Percentiles rank a stretch among this genome's conserved stretches.
Evolutionary conservation across 2,329 filamentous ascomycete genomes (phyloP).

Genomic region (Botrytis fabae): DNA sequence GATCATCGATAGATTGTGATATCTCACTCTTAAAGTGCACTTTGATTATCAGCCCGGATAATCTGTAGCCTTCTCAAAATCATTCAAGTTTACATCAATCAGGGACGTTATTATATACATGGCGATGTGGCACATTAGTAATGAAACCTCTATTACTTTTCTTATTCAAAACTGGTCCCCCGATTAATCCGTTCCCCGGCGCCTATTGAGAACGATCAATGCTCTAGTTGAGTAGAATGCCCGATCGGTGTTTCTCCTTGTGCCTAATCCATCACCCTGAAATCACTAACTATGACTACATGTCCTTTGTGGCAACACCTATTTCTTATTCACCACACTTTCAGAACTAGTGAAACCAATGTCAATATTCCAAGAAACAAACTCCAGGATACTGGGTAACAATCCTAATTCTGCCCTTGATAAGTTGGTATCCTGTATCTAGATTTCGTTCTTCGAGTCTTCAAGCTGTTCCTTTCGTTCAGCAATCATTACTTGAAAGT

Average conservation of each 20-base stretch:
- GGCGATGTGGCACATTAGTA: neutral
- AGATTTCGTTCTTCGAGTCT: neutral
- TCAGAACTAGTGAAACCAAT: rapidly evolving
- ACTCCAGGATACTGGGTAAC: neutral
- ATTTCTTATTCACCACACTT: neutral
- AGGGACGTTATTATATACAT: neutral
- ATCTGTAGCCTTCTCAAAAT: neutral
- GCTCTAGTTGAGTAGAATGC: neutral
- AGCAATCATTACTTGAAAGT: neutral
- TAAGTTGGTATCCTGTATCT: neutral
- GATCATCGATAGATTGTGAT: neutral
- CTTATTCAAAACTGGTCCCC: neutral
- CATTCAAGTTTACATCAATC: neutral
- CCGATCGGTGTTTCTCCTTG: neutral
- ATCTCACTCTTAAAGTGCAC: neutral
- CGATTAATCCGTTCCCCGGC: neutral
- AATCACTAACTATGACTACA: neutral
- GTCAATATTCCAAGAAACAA: neutral
- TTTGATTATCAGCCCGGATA: neutral
- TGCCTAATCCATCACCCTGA: neutral
- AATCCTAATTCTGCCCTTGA: neutral
- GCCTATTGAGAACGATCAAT: neutral
- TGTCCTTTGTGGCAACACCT: too few relatives aligned
- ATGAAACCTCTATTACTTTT: neutral
- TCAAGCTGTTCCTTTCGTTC: neutral